Evolutionary conservation across 163 green algal species (phyloP), one percentile per base, ranked within the genome.

Genomic region (Scenedesmus sp.): DNA sequence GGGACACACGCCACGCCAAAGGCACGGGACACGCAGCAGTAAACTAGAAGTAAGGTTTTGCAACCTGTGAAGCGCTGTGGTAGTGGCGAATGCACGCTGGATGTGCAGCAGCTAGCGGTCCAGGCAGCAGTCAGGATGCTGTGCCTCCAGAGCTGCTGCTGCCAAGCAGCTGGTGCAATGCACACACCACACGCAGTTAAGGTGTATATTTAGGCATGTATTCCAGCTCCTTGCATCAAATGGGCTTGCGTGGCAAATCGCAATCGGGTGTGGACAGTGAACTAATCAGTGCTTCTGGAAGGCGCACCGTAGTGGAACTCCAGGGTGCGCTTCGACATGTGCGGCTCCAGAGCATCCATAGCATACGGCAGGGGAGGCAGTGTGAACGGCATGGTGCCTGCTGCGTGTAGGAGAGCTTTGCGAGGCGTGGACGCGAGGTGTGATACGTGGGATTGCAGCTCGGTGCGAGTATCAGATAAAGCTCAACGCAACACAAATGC

Each of bases 261-360:
- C 23, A 76, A 52, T 79, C 23, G 4, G 23, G 54, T 79, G 23
- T 52, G 70, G 70, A 79, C 23, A 52, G 70, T 79, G 23, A 79
- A 79, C 23, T 79, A 23, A 57, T 84, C 34, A 26, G 34, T 23
- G 12, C 34, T 84, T 84, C 76, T 84, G 2, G 34, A 84, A 59
- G 76, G 76, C 12, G 4, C 76, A 93, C 97, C 98, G 92, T 95
- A 99, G 94, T 99, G 98, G 82, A 98, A 96, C 88, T 96, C 93
- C 60, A 96, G 91, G 15, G 94, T 96, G 70, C 92, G 83, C 94
- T 98, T 96, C 77, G 91, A 96, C 93, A 98, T 97, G 81, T 98
- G 94, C 7, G 97, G 97, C 95, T 98, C 97, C 26, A 99, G 93
- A n/a, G 97, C 97, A 90, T 98, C 94, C 79, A 95, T 91, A n/a